Evolutionary conservation across 1,139 yeast genomes (phyloP).

Genomic region (Saccharomyces hybrid): DNA sequence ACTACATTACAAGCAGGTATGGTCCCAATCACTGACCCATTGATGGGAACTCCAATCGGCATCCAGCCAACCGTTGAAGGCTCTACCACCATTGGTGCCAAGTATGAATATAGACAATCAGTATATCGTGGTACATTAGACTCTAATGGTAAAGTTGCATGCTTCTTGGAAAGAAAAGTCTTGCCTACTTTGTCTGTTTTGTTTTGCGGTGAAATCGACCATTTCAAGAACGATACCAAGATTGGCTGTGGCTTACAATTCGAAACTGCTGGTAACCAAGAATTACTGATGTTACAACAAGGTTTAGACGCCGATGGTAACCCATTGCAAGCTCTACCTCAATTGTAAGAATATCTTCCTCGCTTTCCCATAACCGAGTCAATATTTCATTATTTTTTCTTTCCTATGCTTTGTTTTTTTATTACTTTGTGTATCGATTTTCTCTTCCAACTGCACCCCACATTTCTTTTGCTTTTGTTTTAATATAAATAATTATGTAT

Average conservation of each 20-base stretch:
- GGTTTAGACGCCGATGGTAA: constrained; percentile 80
- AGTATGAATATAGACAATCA: constrained; percentile 95
- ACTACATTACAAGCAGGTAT: constrained; percentile 76
- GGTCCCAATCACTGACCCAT: constrained; percentile 71
- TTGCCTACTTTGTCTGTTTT: constrained; percentile 84
- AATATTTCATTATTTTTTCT: neutral
- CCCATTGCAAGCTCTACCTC: constrained; percentile 54
- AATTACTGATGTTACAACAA: constrained; percentile 67
- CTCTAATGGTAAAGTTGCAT: constrained; percentile 83
- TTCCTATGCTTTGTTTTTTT: neutral
- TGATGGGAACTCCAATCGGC: constrained; percentile 76
- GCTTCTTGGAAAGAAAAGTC: constrained; percentile 87
- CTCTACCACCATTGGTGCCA: constrained; percentile 90
- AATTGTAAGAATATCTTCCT: constrained; percentile 1
- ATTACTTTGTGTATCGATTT: neutral
- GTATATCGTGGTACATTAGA: constrained; percentile 94
- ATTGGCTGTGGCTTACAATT: constrained; percentile 93
- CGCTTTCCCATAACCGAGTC: neutral
- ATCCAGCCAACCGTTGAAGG: constrained; percentile 83
- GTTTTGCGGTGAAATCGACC: constrained; percentile 94
- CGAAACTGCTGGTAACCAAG: constrained; percentile 91
- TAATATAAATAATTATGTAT: neutral
- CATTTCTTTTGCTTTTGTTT: neutral
- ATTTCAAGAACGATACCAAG: constrained; percentile 72
- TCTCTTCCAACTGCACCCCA: neutral